Base-by-base conservation (phyloP, 306 rosid species). In the Malus sieversii region DNA sequence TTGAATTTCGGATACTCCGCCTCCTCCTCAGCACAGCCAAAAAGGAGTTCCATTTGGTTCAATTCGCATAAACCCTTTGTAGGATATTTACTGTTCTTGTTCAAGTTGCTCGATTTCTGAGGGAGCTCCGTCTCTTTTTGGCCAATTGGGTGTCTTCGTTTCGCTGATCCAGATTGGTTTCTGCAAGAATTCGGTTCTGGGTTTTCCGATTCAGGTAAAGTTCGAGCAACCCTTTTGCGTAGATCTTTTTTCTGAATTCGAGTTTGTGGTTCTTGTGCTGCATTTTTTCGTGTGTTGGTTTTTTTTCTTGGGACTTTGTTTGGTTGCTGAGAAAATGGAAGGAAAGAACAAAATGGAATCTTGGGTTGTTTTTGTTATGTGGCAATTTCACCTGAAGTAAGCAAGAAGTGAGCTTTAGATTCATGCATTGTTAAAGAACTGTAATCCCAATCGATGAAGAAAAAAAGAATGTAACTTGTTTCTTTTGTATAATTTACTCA, bases 81-180 rank as follows among this genome's bases (percentile, higher is more conserved):
- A 27, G 27, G n/a, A 33, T 42, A 20, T 32, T 13, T 1, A 13
- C 16, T 55, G 3, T 27, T 71, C 13, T 44, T 25, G 44, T 44
- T 46, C 22, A 5, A 8, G 30, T 60, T 73, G 27, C 44, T 61
- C 2, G 20, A 44, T 25, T 73, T 61, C 5, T 60, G 59, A 73
- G 25, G 51, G 59, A 18, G 70, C 29, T 51, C 73, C 81, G 61
- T 59, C 73, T 81, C 79, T n/a, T 70, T 75, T 72, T 29, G 62
- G 76, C 73, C 74, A 73, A 45, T 78, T 75, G 66, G 65, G 72
- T 38, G 65, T 65, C 74, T 72, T 40, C 23, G 38, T 75, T 68
- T 78, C 66, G 79, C 82, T 70, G 92, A 90, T 81, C 90, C 85
- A 77, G 83, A 82, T 77, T 86, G 81, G 82, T 86, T 15, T 78